Base-by-base conservation (phyloP, 2,329 filamentous ascomycete species). In the Fusarium hostae region DNA sequence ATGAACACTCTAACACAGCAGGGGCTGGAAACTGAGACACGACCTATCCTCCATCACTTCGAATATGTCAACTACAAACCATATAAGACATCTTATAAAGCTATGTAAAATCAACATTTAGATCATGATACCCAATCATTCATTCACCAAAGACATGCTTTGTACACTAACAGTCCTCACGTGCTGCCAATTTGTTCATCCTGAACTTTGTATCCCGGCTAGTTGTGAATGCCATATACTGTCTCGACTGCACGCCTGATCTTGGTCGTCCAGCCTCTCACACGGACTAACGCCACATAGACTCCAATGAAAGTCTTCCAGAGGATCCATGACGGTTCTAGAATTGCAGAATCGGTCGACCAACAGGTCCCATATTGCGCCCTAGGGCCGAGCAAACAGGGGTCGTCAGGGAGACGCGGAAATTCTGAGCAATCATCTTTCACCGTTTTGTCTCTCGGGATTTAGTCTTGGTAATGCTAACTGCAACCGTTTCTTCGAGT, bases 401-500 rank as follows among this genome's bases (percentile, higher is more conserved):
- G 39, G 22, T 34, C 18, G n/a, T 18, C n/a, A 44, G 28, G n/a
- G 26, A 22, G n/a, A 12, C 24, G 48, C 54, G 59, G 41, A 24
- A 59, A 26, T 57, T 48, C 40, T 57, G 40, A 57, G 30, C 54
- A 57, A 57, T 57, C 48, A 48, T 57, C 40, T 57, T 57, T 35
- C 40, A 57, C 22, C 40, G 48, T 57, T 35, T 48, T n/a, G 22
- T 48, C 30, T 20, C 18, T 28, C 54, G 54, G 54, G 41, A 57
- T 34, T 48, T 35, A 57, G 43, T 32, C 30, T 24, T 34, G 11
- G n/a, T 24, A 26, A 56, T 32, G n/a, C 52, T 18, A 32, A 32
- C n/a, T 47, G 52, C 22, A 45, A 56, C 39, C 13, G 30, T 47
- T 26, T 26, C 30, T 22, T 37, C 9, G n/a, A 45, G 16, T 56